Evolutionary conservation across 2,329 filamentous ascomycete species (phyloP).

Genomic region (Penicillium italicum): DNA sequence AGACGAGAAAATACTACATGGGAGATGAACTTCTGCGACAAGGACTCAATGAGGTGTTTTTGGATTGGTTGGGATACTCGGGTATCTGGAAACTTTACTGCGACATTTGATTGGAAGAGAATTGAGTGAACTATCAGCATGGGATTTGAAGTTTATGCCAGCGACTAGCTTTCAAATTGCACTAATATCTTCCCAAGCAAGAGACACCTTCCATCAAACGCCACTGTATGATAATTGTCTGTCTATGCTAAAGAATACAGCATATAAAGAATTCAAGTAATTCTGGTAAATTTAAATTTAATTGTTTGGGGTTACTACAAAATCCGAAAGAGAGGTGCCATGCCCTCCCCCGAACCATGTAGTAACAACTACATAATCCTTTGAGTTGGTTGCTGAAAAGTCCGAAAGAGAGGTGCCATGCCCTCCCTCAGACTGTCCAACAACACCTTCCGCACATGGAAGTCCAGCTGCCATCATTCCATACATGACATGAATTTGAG

Average conservation of each 20-base stretch:
- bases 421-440: not conserved
- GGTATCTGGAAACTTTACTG: constrained; percentile 12
- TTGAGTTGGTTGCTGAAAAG: not conserved
- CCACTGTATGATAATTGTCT: not conserved
- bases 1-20: constrained; percentile 9
- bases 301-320: not conserved
- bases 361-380: not conserved
- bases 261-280: not conserved
- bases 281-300: not conserved
- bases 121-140: not conserved
- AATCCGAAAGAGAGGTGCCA: constrained; percentile 4
- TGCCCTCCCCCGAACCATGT: not conserved
- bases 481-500: not conserved
- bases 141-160: not conserved
- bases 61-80: constrained; percentile 12
- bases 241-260: too few relatives aligned
- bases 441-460: not conserved
- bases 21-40: constrained; percentile 17
- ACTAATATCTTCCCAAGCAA: not conserved
- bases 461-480: not conserved
- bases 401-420: constrained; percentile 7
- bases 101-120: not conserved
- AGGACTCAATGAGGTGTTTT: constrained; percentile 14
- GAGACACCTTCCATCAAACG: not conserved
- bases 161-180: not conserved